These are phyloP conservation scores for Kodamaea restingae DNA, from an alignment of 805 yeast genomes.

Conservation along the genomic window DNA sequence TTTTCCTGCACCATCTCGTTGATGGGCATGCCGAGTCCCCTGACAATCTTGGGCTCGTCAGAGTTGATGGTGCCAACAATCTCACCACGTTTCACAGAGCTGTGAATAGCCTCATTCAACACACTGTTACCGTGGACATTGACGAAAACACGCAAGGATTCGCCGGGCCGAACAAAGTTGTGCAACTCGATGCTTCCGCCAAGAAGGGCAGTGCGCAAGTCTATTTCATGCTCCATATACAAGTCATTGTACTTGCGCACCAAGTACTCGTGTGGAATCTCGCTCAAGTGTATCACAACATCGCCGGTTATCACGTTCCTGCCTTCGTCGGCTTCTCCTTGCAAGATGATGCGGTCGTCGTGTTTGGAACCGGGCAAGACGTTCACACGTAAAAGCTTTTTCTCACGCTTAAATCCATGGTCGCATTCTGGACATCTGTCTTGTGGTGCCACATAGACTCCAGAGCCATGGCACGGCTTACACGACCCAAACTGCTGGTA, in stretches of 20 bases:
- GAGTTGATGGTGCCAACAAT: slow-evolving; percentile 53
- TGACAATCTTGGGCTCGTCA: slow-evolving; percentile 44
- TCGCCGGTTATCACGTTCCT: slow-evolving; percentile 60
- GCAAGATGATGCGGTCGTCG: slow-evolving; percentile 49
- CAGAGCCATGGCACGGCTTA: slow-evolving; percentile 33
- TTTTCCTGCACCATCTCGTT: slow-evolving; percentile 21
- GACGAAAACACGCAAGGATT: slow-evolving; percentile 26
- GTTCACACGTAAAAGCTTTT: slow-evolving; percentile 49
- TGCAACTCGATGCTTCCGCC: slow-evolving; percentile 48
- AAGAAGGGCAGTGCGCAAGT: slow-evolving; percentile 49
- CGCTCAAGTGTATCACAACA: slow-evolving; percentile 52
- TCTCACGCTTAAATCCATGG: slow-evolving; percentile 41
- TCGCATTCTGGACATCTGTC: slow-evolving; percentile 26
- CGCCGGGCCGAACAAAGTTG: slow-evolving; percentile 31
- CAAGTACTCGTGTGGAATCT: slow-evolving; percentile 34
- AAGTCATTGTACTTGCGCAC: slow-evolving; percentile 45
- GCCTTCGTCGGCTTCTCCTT: slow-evolving; percentile 67
- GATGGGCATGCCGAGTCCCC: slow-evolving; percentile 63
- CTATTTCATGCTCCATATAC: slow-evolving; percentile 42
- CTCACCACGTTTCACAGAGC: slow-evolving; percentile 31
- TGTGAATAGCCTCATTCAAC: slow-evolving; percentile 13
- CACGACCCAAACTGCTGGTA: slow-evolving; percentile 32
- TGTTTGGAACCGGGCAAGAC: slow-evolving; percentile 53
- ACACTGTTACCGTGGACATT: slow-evolving; percentile 31
- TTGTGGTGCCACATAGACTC: slow-evolving; percentile 19